Evolutionary conservation across 2,329 filamentous ascomycete species (phyloP), one percentile per base, ranked within the genome.

Genomic region (Trichoderma arundinaceum): DNA sequence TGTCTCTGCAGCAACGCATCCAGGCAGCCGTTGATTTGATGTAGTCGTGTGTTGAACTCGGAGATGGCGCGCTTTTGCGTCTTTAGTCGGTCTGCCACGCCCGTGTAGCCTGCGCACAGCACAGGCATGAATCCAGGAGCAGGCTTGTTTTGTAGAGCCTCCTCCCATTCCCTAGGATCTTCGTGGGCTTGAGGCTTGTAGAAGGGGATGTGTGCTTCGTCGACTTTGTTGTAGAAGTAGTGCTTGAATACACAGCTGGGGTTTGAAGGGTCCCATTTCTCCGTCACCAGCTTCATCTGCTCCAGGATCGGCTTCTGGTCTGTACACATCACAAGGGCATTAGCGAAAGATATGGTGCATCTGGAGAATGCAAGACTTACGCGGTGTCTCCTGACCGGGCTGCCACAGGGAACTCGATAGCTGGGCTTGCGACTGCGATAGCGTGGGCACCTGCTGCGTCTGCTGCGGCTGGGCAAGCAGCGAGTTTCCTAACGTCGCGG

Each of bases 201-300:
- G 76, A 90, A 93, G 10, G 90, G 90, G n/a, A 90, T 88, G 74
- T 86, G 85, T 60, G 87, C 85, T 72, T 90, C 87, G 69, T 90
- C 88, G 68, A 94, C 91, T 70, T 91, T 88, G 79, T 95, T 95
- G 83, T 95, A 96, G 76, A 95, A 92, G 81, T 94, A 94, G 74
- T 91, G 83, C 76, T 92, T 90, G 80, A 95, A 92, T 33, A 86
- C 86, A 72, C 90, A 93, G 74, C 87, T 87, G 22, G 87, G 83
- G 75, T 83, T 85, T 32, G 83, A 77, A 1, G 90, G 88, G 68
- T 91, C 84, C 92, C 92, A 95, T 79, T 94, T 93, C 67, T 87
- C 82, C 60, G 87, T 81, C 46, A 95, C 83, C 32, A 88, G 82
- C 67, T 84, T 82, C 76, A 94, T 91, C 76, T 94, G 91, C 65